Evolutionary conservation across 2,329 filamentous ascomycete species (phyloP), one percentile per base, ranked within the genome.

Genomic region (Ascochyta pisi): DNA sequence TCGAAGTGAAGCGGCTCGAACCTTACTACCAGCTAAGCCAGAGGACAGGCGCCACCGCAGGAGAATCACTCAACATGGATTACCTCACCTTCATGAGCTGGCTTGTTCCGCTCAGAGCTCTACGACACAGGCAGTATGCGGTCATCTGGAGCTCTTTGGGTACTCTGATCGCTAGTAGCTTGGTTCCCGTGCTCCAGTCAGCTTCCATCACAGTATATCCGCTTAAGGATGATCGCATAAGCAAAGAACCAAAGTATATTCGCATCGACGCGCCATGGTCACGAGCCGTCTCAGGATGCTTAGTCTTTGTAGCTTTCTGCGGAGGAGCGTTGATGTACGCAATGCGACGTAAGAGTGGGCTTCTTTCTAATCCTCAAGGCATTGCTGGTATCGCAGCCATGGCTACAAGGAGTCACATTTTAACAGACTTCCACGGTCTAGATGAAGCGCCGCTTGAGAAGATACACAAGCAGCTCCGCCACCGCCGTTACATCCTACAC

Each of bases 301-400:
- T 91, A 2, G 59, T 82, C 5, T 60, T 88, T 22, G 85, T 89
- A 39, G 86, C 87, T 3, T 62, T 83, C 1, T 79, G 85, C 34
- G 87, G 86, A 0, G 78, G 79, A 29, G 70, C 83, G 3, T 77
- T 91, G 4, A 80, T 90, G 39, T 85, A 82, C 62, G 81, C 86
- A 57, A 82, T 91, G 39, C 83, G 80, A 15, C 80, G 89, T 22
- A 85, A 84, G 35, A 89, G 87, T 3, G 89, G 89, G 0, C 78
- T 92, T 15, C 73, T 86, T 3, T 84, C 84, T 6, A 87, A 91
- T 67, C 88, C 90, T 6, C 86, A 86, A 62, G 89, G 89, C 6
- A 90, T 92, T 47, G 88, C 89, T 1, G 89, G 89, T 1, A 81
- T 91, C 34, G 89, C 89, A 6, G 86, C 88, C 52, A 91, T 92